Conservation (phyloP, 2,329 filamentous ascomycete species). For the Fusarium anguioides region DNA sequence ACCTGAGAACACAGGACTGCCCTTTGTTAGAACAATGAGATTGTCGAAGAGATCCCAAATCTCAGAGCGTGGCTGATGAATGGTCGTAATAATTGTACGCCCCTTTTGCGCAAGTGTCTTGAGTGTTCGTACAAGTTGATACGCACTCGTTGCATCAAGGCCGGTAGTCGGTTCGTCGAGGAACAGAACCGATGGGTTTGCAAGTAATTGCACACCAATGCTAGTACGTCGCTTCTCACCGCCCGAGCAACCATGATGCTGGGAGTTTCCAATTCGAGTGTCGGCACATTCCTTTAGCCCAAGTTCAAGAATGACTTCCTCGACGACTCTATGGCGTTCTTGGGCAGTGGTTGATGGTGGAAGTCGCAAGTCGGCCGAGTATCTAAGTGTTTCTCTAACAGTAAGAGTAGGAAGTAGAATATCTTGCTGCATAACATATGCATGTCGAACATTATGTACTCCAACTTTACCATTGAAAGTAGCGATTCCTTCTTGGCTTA, state of each 20-base stretch:
- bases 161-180: slow-evolving; percentile 84
- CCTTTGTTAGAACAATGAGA: slow-evolving; percentile 74
- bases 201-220: slow-evolving; percentile 82
- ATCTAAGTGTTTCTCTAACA: slow-evolving; percentile 78
- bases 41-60: slow-evolving; percentile 84
- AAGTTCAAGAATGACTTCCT: slow-evolving; percentile 80
- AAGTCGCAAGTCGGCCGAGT: slow-evolving; percentile 77
- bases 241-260: slow-evolving; percentile 80
- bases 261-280: slow-evolving; percentile 76
- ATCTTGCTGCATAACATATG: slow-evolving; percentile 83
- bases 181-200: slow-evolving; percentile 81
- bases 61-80: slow-evolving; percentile 82
- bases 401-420: slow-evolving; percentile 78
- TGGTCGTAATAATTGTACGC: slow-evolving; percentile 77
- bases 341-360: slow-evolving; percentile 69
- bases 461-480: slow-evolving; percentile 71
- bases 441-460: slow-evolving; percentile 66
- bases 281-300: slow-evolving; percentile 82
- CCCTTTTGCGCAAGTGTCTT: slow-evolving; percentile 75
- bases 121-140: slow-evolving; percentile 76
- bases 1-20: slow-evolving; percentile 76
- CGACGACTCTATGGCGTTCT: slow-evolving; percentile 72
- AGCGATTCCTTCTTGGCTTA: slow-evolving; percentile 64
- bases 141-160: slow-evolving; percentile 80
- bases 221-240: slow-evolving; percentile 82